Conservation (phyloP, 305 asterid species). For the Fraxinus paxiana region DNA sequence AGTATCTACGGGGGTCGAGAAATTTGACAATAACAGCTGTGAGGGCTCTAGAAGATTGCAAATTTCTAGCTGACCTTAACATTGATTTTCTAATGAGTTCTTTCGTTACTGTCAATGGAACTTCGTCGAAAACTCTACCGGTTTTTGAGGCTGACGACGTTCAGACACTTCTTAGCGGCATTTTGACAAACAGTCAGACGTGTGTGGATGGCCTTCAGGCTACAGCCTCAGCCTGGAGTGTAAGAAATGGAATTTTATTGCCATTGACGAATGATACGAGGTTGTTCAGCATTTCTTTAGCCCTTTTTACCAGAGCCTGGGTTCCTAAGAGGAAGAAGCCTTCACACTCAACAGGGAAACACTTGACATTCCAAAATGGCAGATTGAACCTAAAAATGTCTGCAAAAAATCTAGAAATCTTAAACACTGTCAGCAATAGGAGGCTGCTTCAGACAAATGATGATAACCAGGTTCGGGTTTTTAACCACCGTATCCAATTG, state of each 20-base stretch:
- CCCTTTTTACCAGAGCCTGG: conserved; percentile 60
- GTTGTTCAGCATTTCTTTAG: conserved; percentile 62
- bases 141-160: conserved; percentile 41
- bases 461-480: conserved; percentile 1
- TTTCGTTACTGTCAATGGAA: conserved; percentile 25
- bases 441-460: conserved; percentile 38
- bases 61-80: conserved; percentile 48
- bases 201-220: conserved; percentile 58
- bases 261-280: conserved; percentile 53
- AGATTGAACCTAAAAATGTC: conserved; percentile 44
- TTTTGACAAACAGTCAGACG: conserved; percentile 62
- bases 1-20: conserved; percentile 30
- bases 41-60: conserved; percentile 66
- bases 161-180: conserved; percentile 63
- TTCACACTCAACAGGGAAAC: conserved; percentile 10
- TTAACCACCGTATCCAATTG: neutral
- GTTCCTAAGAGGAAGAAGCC: conserved; percentile 30
- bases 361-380: conserved; percentile 29
- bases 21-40: conserved; percentile 36
- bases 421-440: conserved; percentile 29
- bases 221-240: conserved; percentile 53
- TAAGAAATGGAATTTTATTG: conserved; percentile 34
- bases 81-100: conserved; percentile 39
- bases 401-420: conserved; percentile 20
- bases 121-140: conserved; percentile 30